phyloP scores from a whole-genome alignment of 768 basidiomycete species.

The Dacryopinax spathularia region DNA sequence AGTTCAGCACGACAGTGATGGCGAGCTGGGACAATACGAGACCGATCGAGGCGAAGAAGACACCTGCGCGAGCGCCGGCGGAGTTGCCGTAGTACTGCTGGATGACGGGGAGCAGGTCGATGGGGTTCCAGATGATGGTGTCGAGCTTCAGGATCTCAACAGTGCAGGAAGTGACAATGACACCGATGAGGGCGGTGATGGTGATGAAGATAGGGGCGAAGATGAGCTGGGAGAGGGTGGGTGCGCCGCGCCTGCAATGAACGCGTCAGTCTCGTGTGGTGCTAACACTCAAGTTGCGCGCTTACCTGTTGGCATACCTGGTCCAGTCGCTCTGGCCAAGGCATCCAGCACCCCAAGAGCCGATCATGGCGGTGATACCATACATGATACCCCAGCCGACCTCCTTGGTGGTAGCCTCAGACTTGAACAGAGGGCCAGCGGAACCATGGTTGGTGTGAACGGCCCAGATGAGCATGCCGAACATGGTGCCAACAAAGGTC shows the following conservation, averaged over 20 bases:
- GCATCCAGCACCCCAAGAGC: not conserved
- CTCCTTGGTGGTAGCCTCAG: not conserved
- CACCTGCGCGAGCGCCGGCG: not conserved
- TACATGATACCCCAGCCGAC: not conserved
- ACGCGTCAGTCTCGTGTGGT: not conserved
- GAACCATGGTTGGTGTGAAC: not conserved
- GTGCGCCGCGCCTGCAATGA: not conserved
- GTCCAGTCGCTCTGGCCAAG: conserved; percentile 8
- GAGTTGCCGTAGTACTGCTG: not conserved
- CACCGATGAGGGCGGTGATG: conserved; percentile 2
- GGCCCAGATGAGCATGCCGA: conserved; percentile 1
- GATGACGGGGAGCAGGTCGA: not conserved
- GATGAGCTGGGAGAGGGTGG: not conserved
- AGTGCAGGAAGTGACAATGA: conserved; percentile 1
- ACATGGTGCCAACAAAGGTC: not conserved
- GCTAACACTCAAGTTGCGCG: not conserved
- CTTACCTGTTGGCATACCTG: conserved; percentile 1
- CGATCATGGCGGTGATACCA: conserved; percentile 4
- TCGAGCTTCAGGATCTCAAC: not conserved
- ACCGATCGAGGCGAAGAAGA: conserved; percentile 5
- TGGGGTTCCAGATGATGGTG: not conserved
- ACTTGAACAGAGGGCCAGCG: not conserved
- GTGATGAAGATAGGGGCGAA: conserved; percentile 4
- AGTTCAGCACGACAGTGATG: conserved; percentile 6
- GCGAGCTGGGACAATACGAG: not conserved